Evolutionary conservation across 2,329 filamentous ascomycete species (phyloP).

Genomic region (Penicillium fuscoglaucum): DNA sequence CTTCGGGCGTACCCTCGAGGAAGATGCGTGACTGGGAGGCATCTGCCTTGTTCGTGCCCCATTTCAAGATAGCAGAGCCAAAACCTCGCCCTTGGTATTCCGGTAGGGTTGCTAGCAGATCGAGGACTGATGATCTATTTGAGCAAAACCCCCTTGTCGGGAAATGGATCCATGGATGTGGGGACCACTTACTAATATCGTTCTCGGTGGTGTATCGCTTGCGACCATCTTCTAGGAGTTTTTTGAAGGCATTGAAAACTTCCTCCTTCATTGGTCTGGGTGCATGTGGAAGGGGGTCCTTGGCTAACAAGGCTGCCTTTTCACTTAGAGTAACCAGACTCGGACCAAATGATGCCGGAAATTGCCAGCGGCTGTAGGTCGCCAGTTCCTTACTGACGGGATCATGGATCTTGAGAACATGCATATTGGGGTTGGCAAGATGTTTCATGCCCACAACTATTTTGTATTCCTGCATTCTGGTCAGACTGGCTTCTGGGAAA

Average conservation of each 20-base stretch:
- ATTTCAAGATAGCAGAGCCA: constrained; percentile 47
- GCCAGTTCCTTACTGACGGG: constrained; percentile 36
- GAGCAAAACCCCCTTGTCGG: neutral
- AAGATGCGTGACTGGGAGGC: constrained; percentile 47
- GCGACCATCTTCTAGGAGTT: constrained; percentile 19
- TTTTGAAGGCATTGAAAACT: constrained; percentile 23
- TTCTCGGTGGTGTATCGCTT: constrained; percentile 21
- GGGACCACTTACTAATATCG: constrained; percentile 26
- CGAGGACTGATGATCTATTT: constrained; percentile 38
- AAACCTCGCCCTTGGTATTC: constrained; percentile 51
- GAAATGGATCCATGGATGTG: neutral
- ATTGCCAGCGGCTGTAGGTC: constrained; percentile 53
- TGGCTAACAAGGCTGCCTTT: constrained; percentile 34
- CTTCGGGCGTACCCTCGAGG: constrained; percentile 54
- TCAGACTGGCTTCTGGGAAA: constrained; percentile 39
- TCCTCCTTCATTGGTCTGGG: constrained; percentile 49
- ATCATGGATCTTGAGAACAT: constrained; percentile 46
- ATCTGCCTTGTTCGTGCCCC: constrained; percentile 52
- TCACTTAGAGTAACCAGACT: constrained; percentile 43
- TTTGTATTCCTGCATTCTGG: constrained; percentile 40
- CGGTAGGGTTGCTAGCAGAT: constrained; percentile 48
- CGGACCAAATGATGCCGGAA: constrained; percentile 29
- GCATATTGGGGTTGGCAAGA: constrained; percentile 41
- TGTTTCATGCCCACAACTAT: constrained; percentile 38
- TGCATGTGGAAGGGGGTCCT: constrained; percentile 43